These are phyloP conservation scores for Sclerotinia glacialis DNA, from an alignment of 2,329 filamentous ascomycete species.

Conservation along the genomic window DNA sequence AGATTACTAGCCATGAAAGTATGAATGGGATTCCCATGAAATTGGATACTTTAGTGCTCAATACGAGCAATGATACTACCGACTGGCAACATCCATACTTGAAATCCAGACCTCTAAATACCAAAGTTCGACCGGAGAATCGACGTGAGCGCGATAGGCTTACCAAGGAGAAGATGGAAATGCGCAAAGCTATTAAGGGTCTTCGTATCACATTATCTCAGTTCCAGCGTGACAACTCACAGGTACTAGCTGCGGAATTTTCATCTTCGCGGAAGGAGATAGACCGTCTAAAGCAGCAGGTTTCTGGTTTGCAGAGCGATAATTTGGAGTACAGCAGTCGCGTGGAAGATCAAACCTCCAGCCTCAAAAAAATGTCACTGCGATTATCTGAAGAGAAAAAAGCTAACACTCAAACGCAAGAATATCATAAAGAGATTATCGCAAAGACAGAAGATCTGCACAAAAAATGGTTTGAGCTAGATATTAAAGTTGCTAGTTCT, in stretches of 20 bases:
- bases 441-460: neutral
- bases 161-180: neutral
- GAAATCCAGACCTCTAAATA: too few species aligned
- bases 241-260: neutral
- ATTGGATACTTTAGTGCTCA: neutral
- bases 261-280: neutral
- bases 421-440: too few species aligned
- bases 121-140: neutral
- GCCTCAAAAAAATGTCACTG: neutral
- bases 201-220: neutral
- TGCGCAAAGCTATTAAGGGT: neutral
- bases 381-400: neutral
- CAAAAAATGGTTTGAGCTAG: too few species aligned
- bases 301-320: neutral
- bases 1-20: neutral
- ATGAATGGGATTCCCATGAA: neutral
- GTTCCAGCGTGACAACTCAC: neutral
- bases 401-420: neutral
- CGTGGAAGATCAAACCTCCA: too few species aligned
- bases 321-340: too few species aligned
- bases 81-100: neutral
- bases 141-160: neutral
- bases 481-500: neutral
- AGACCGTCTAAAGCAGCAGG: too few species aligned
- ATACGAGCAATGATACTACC: accelerated